A percentile compares a stretch with the other conserved stretches of the same genome.
These are phyloP conservation scores for Ochetophila trinervis DNA, from an alignment of 306 rosid genomes.

Conservation along the genomic window DNA sequence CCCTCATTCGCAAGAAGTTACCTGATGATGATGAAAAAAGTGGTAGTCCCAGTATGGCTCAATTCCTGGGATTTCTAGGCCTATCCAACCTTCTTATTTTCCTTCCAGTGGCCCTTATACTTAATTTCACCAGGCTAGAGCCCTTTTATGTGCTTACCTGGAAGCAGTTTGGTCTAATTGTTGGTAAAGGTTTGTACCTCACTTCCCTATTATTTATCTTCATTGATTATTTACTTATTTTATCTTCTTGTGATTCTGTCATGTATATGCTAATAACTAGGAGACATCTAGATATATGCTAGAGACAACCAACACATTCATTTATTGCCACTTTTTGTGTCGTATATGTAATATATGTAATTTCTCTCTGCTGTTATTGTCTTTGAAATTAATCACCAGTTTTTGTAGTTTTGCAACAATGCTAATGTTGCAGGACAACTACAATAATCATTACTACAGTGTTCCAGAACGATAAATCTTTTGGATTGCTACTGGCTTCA, in stretches of 20 bases:
- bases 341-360: not conserved
- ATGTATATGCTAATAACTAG: not conserved
- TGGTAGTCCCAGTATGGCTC: conserved; percentile 90
- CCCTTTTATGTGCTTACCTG: conserved; percentile 62
- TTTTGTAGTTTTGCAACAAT: not conserved
- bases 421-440: not conserved
- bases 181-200: conserved; percentile 79
- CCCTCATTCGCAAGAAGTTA: conserved; percentile 85
- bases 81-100: conserved; percentile 73
- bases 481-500: not conserved
- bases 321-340: not conserved
- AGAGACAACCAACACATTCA: not conserved
- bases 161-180: conserved; percentile 72
- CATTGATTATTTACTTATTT: conserved; percentile 9
- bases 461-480: not conserved
- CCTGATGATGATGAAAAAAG: conserved; percentile 72
- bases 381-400: not conserved
- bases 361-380: conserved; percentile 1
- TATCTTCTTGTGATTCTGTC: not conserved
- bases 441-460: not conserved
- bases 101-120: conserved; percentile 69
- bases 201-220: not conserved
- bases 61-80: conserved; percentile 87
- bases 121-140: conserved; percentile 57
- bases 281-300: not conserved